Base-by-base conservation (phyloP, 2,329 filamentous ascomycete genomes). In the Colletotrichum sp. region DNA sequence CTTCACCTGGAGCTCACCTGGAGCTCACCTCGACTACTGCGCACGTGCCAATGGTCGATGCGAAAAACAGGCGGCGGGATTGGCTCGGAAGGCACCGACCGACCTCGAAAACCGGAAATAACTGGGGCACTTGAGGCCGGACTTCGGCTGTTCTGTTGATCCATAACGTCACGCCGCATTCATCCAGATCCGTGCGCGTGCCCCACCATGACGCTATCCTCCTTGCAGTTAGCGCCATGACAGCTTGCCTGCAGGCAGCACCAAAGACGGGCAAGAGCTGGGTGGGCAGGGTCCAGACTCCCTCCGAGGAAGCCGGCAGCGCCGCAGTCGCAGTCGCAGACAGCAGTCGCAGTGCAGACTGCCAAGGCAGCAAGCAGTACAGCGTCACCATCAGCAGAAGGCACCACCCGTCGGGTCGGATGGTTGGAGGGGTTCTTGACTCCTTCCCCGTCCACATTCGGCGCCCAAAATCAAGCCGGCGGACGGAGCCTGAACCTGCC, bases 61-160 rank as follows among this genome's bases (percentile, higher is more conserved):
- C 8, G 0, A 30, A 39, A 39, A 28, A 72, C 36, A 12, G 6
- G 4, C 52, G 72, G 68, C 62, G 68, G 68, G 68, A 75, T 75
- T 75, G 68, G 72, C 63, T 57, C 68, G 73, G 70, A 34, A 49
- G 49, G 12, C 24, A 10, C 70, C 69, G 63, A 49, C 60, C 15
- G 6, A 9, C 18, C 5, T 21, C 49, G 16, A 18, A 59, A 68
- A 16, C 10, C 15, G 15, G 30, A 9, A 10, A 60, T 13, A 39
- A 57, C 3, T 44, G 57, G 63, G 8, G 5, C 21, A n/a, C 0
- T 0, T 1, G 7, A 18, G 15, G 30, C 30, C 64, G 70, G 73
- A 69, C 28, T 72, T 69, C 74, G 74, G 65, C 8, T 28, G 7
- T 36, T 68, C 13, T 13, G 55, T 74, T 71, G 64, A 74, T 69